Conservation (phyloP, 202 grass and related monocot species). For the Panicum hallii region DNA sequence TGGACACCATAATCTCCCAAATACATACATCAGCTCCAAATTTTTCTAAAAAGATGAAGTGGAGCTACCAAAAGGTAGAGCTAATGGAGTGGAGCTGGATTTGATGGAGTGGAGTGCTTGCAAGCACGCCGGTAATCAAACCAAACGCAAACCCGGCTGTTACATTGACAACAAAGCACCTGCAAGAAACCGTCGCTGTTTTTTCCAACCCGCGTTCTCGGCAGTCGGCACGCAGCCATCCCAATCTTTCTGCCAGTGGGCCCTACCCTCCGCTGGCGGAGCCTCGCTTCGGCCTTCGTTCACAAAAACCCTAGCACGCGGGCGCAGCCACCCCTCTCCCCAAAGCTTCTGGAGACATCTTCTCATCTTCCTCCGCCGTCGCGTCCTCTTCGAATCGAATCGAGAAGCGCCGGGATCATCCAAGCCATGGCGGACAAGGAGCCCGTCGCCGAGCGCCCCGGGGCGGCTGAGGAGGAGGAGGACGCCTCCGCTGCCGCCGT, state of each 20-base stretch:
- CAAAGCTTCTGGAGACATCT: conserved; percentile 12
- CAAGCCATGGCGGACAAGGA: conserved; percentile 60
- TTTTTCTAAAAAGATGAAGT: no score
- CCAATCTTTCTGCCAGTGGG: background rate
- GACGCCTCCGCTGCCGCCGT: conserved; percentile 37
- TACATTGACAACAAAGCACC: no score
- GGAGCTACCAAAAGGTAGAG: no score
- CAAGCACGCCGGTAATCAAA: no score
- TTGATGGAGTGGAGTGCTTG: no score
- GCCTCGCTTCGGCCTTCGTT: background rate
- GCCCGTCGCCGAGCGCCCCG: conserved; percentile 43
- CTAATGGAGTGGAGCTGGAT: no score
- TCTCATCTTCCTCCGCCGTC: conserved; percentile 19
- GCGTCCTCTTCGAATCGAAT: background rate
- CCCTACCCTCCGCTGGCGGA: background rate
- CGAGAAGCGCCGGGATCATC: background rate
- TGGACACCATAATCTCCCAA: no score
- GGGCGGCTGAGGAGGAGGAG: conserved; percentile 40
- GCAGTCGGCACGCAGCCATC: no score
- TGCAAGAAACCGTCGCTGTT: no score
- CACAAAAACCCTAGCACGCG: conserved; percentile 59
- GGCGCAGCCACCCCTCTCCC: background rate
- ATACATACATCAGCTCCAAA: no score
- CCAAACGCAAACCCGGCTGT: no score
- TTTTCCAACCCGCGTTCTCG: no score